Evolutionary conservation across 495 filamentous ascomycete genomes (phyloP).

Genomic region (Lasiosphaeris hirsuta): DNA sequence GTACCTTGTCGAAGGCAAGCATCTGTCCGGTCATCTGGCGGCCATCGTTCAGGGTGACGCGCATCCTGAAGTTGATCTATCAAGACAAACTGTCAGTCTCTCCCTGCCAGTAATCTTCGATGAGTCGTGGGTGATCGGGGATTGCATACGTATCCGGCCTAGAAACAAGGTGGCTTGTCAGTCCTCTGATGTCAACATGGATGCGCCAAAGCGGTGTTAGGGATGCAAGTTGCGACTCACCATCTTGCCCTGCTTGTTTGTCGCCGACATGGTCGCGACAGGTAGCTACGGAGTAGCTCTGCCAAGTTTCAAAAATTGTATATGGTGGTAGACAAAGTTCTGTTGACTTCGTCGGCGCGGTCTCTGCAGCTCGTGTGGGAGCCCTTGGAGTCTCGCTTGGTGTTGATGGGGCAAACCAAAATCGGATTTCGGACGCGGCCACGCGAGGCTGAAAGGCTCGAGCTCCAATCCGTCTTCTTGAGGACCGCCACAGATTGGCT

Average conservation of each 20-base stretch:
- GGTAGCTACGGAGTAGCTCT: constrained; percentile 66
- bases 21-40: constrained; percentile 96
- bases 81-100: constrained; percentile 30
- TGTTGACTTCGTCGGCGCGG: constrained; percentile 29
- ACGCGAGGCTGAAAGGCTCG: constrained; percentile 32
- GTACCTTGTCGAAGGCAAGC: constrained; percentile 95
- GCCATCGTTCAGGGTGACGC: constrained; percentile 90
- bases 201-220: constrained; percentile 36
- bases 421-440: constrained; percentile 20
- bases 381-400: constrained; percentile 12
- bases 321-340: constrained; percentile 12
- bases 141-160: constrained; percentile 95
- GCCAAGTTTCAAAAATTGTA: constrained; percentile 52
- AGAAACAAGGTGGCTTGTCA: constrained; percentile 56
- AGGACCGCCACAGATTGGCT: constrained; percentile 21
- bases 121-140: background rate
- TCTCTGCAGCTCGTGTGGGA: constrained; percentile 12
- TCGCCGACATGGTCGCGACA: constrained; percentile 72
- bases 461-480: constrained; percentile 8
- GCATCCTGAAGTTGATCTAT: constrained; percentile 99
- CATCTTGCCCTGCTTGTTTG: constrained; percentile 99
- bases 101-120: background rate
- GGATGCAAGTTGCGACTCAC: constrained; percentile 57
- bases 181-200: constrained; percentile 62
- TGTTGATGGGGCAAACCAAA: constrained; percentile 10